phyloP scores from a whole-genome alignment of 1,139 yeast genomes.

The Scheffersomyces stambukii region DNA sequence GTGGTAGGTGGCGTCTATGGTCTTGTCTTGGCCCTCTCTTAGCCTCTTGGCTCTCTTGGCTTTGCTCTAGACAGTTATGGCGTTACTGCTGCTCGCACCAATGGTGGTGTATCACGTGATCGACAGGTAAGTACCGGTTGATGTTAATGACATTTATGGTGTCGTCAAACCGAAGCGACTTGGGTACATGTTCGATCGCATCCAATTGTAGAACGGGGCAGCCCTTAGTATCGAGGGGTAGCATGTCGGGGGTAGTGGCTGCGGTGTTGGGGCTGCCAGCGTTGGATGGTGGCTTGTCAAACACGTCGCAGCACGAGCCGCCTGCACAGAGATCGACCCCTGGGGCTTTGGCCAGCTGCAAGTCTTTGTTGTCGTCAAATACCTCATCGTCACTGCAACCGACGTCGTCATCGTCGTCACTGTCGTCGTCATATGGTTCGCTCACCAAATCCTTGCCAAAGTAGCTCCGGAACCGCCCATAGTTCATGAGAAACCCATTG shows the following conservation, averaged over 20 bases:
- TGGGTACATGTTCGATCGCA: conserved; percentile 5
- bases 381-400: conserved; percentile 1
- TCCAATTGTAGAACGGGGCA: conserved; percentile 4
- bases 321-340: too few species aligned
- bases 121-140: conserved; percentile 11
- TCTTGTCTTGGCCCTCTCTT: too few species aligned
- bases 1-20: too few species aligned
- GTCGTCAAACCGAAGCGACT: conserved; percentile 10
- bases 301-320: too few species aligned
- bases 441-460: conserved; percentile 8
- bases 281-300: too few species aligned
- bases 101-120: conserved; percentile 10
- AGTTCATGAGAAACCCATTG: conserved; percentile 11
- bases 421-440: conserved; percentile 10
- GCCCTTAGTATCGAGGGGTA: background rate
- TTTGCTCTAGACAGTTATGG: too few species aligned
- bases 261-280: background rate
- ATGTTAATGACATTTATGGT: conserved; percentile 10
- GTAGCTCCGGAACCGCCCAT: conserved; percentile 8
- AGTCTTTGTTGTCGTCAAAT: background rate
- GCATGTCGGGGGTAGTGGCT: conserved; percentile 1
- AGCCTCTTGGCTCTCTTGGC: too few species aligned
- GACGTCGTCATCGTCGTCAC: conserved; percentile 6
- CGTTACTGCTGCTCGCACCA: too few species aligned
- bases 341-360: too few species aligned